Conservation (phyloP, 2,329 filamentous ascomycete genomes). For the Metarhizium anisopliae region DNA sequence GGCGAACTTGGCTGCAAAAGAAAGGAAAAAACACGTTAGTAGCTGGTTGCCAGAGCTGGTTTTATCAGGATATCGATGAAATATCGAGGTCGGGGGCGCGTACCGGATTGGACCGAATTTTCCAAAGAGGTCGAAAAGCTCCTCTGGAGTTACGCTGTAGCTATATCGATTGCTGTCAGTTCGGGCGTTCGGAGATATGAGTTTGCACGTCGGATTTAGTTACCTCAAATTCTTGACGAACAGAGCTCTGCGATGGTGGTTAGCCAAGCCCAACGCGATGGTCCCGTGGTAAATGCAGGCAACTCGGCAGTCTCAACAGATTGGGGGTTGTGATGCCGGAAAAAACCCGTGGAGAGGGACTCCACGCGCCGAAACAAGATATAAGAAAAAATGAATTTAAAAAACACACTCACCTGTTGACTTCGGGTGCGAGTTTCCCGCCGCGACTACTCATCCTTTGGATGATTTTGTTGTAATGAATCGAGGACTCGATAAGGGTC, state of each 20-base stretch:
- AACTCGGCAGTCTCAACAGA: background rate
- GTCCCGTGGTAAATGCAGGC: background rate
- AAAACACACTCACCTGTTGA: slow-evolving; percentile 65
- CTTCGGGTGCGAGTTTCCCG: slow-evolving; percentile 97
- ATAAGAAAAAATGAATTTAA: background rate
- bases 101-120: slow-evolving; percentile 95
- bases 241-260: slow-evolving; percentile 65
- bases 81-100: slow-evolving; percentile 21
- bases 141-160: slow-evolving; percentile 98
- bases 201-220: slow-evolving; percentile 1
- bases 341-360: background rate
- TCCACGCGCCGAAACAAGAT: slow-evolving; percentile 6
- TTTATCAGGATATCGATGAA: background rate
- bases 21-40: slow-evolving; percentile 6
- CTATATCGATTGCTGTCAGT: slow-evolving; percentile 36
- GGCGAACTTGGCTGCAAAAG: slow-evolving; percentile 77
- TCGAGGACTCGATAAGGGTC: slow-evolving; percentile 20
- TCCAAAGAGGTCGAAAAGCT: slow-evolving; percentile 97
- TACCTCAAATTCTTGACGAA: slow-evolving; percentile 99
- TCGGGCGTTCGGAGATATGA: background rate
- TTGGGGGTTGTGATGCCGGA: background rate
- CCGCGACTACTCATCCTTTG: slow-evolving; percentile 94
- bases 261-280: slow-evolving; percentile 15
- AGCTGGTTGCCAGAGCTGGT: slow-evolving; percentile 3
- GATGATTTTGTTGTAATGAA: slow-evolving; percentile 25